Evolutionary conservation across 768 basidiomycete genomes (phyloP).

Genomic region (Lyophyllum atratum): DNA sequence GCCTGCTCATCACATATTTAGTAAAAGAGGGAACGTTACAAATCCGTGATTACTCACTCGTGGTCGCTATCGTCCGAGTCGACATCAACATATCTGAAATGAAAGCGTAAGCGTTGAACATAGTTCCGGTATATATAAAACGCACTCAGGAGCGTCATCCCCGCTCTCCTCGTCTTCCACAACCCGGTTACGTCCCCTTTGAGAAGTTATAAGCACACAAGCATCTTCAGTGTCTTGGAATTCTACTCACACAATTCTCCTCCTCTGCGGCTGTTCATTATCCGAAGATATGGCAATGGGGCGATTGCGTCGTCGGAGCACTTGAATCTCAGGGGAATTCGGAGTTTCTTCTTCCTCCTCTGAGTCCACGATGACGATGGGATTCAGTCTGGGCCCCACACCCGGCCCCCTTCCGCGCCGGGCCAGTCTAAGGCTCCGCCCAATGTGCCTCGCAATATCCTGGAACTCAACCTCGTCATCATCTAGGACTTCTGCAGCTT

Average conservation of each 20-base stretch:
- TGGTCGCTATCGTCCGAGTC: slow-evolving; percentile 5
- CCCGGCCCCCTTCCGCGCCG: not conserved
- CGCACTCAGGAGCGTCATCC: not conserved
- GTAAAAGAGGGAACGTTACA: not conserved
- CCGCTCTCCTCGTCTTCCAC: not conserved
- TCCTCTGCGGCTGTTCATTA: not conserved
- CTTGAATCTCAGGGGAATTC: not conserved
- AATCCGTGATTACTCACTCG: slow-evolving; percentile 1
- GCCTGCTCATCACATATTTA: not conserved
- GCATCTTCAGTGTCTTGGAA: not conserved
- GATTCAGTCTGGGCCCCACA: not conserved
- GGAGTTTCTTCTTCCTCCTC: slow-evolving; percentile 2
- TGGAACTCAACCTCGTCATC: not conserved
- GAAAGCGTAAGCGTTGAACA: not conserved
- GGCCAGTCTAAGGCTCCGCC: not conserved
- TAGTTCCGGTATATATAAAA: not conserved
- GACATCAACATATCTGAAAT: not conserved
- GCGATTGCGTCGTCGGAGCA: not conserved
- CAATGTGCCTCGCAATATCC: slow-evolving; percentile 1
- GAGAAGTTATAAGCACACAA: not conserved
- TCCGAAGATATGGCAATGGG: not conserved
- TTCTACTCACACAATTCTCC: not conserved
- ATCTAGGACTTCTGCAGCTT: not conserved
- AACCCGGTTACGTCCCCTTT: no score
- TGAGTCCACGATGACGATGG: slow-evolving; percentile 1